Evolutionary conservation across 371 early-diverging fungal species (phyloP).

Genomic region (Mucor mucedo): DNA sequence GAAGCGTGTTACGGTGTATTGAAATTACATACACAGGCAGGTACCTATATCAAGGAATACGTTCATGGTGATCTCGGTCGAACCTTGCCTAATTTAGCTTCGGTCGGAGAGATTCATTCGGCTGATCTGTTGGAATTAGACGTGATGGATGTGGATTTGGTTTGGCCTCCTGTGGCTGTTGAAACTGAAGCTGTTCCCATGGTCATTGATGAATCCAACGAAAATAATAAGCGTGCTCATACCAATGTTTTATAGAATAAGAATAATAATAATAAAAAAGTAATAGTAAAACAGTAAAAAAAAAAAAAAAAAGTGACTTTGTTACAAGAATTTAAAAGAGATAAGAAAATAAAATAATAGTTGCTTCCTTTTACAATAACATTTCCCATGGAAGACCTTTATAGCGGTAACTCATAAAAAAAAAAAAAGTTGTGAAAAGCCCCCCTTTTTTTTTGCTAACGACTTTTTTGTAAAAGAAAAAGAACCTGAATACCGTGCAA

Average conservation of each 20-base stretch:
- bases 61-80: conserved; percentile 96
- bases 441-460: too few relatives aligned
- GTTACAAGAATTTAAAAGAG: not conserved
- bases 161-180: conserved; percentile 62
- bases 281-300: not conserved
- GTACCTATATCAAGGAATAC: conserved; percentile 99
- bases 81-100: conserved; percentile 83
- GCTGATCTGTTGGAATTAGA: conserved; percentile 90
- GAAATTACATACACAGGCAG: conserved; percentile 86
- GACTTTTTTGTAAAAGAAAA: conserved; percentile 31
- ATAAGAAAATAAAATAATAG: not conserved
- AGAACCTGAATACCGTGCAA: conserved; percentile 66
- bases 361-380: not conserved
- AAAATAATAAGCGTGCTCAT: conserved; percentile 21
- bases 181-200: not conserved
- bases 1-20: conserved; percentile 62
- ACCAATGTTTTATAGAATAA: conserved; percentile 3
- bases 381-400: too few relatives aligned
- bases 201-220: conserved; percentile 9
- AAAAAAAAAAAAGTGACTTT: not conserved
- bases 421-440: not conserved
- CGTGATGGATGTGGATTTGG: conserved; percentile 79
- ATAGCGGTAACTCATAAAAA: too few relatives aligned
- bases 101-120: conserved; percentile 61
- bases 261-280: not conserved